These are phyloP conservation scores for Paramyrothecium roridum DNA, from an alignment of 2,329 filamentous ascomycete species.

Conservation along the genomic window DNA sequence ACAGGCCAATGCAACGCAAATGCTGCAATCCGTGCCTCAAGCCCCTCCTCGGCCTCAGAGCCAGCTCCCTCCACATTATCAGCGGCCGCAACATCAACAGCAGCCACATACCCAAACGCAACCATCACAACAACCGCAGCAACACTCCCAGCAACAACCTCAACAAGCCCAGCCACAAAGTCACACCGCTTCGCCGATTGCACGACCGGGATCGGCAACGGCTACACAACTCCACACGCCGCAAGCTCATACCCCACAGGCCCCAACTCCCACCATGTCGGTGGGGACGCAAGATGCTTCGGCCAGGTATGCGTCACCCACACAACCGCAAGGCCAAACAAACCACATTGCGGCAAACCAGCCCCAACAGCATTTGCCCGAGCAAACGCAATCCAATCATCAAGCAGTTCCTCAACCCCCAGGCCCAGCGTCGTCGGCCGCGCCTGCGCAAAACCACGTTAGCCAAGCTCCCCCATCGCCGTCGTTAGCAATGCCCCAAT, in stretches of 20 bases:
- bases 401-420: neutral
- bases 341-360: neutral
- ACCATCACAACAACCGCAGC: slow-evolving; percentile 4
- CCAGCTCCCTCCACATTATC: neutral
- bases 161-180: neutral
- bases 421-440: neutral
- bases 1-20: slow-evolving; percentile 23
- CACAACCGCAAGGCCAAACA: slow-evolving; percentile 12
- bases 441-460: neutral
- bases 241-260: slow-evolving; percentile 1
- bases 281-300: slow-evolving; percentile 14
- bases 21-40: slow-evolving; percentile 22
- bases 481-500: slow-evolving; percentile 17
- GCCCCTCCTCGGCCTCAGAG: slow-evolving; percentile 19
- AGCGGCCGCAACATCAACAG: slow-evolving; percentile 14
- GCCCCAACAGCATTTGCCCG: neutral
- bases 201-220: neutral
- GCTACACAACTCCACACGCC: neutral
- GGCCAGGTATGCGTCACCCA: slow-evolving; percentile 11
- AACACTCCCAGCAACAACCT: slow-evolving; percentile 10
- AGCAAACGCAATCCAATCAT: neutral
- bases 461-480: slow-evolving; percentile 13
- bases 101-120: slow-evolving; percentile 3
- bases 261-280: slow-evolving; percentile 15
- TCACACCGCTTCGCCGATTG: neutral